Conservation (phyloP, 345 rosid species). For the Microcos paniculata region DNA sequence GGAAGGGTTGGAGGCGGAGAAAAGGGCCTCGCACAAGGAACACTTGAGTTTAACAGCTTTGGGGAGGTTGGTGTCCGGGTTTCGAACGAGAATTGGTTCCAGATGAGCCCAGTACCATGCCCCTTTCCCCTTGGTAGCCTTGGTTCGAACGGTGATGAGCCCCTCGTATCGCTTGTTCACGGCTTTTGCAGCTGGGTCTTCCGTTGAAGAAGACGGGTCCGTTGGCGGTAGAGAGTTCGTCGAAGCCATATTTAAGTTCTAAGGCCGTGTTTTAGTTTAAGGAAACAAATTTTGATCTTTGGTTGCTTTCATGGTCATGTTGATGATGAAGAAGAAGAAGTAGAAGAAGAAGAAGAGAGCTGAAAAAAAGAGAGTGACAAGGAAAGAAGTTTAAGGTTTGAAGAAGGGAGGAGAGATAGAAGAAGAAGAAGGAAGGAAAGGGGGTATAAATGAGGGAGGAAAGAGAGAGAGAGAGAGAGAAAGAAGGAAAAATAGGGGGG, state of each 20-base stretch:
- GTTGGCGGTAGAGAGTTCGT: conserved; percentile 16
- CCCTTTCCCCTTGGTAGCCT: conserved; percentile 58
- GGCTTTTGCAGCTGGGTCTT: conserved; percentile 29
- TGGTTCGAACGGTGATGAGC: conserved; percentile 42
- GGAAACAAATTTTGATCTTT: neutral
- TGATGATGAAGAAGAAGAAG: neutral
- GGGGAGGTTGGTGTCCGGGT: conserved; percentile 41
- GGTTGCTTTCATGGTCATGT: neutral
- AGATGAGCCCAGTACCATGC: conserved; percentile 68
- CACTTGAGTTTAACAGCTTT: conserved; percentile 60
- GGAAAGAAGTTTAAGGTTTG: neutral
- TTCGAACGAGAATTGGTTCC: conserved; percentile 46
- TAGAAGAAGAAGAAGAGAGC: neutral
- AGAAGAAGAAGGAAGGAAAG: neutral
- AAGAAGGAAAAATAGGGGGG: neutral
- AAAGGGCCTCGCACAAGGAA: conserved; percentile 45
- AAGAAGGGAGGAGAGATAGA: neutral
- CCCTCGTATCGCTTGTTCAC: conserved; percentile 33
- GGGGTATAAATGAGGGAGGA: neutral
- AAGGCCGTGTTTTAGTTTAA: neutral
- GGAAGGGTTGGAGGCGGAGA: conserved; percentile 61
- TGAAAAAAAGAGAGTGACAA: neutral
- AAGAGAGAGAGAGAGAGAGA: neutral
- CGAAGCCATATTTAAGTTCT: conserved; percentile 8
- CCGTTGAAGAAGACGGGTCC: conserved; percentile 18